Evolutionary conservation across 768 basidiomycete genomes (phyloP).

Genomic region (Kwoniella mangroviensis): DNA sequence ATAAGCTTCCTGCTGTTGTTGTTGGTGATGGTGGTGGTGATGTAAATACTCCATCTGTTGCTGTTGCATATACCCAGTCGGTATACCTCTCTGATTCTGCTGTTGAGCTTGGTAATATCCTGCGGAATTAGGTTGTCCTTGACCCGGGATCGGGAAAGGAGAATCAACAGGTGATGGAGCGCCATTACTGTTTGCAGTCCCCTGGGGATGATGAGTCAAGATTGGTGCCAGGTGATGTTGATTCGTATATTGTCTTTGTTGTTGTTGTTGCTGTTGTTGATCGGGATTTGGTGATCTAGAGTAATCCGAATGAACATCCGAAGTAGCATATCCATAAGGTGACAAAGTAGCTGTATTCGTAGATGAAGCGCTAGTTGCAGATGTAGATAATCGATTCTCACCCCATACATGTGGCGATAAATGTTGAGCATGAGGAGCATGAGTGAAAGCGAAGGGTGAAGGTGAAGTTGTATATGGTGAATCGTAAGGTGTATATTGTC

Average conservation of each 20-base stretch:
- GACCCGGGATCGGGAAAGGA: constrained; percentile 28
- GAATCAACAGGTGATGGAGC: constrained; percentile 29
- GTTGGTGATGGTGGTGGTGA: constrained; percentile 32
- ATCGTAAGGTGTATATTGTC: constrained; percentile 21
- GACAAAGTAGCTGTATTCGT: constrained; percentile 19
- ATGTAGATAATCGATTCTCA: constrained; percentile 14
- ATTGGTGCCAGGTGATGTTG: constrained; percentile 42
- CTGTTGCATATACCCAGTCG: constrained; percentile 34
- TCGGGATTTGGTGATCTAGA: constrained; percentile 40
- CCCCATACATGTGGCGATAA: constrained; percentile 21
- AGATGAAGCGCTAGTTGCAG: background rate
- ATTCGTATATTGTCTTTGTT: constrained; percentile 15
- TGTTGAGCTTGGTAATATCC: background rate
- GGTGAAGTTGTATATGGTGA: constrained; percentile 30
- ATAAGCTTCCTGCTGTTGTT: constrained; percentile 17
- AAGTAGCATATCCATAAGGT: constrained; percentile 30
- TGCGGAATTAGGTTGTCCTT: constrained; percentile 14
- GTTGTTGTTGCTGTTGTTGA: constrained; percentile 16
- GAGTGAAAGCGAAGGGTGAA: constrained; percentile 23
- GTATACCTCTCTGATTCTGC: constrained; percentile 11
- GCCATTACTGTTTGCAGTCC: constrained; percentile 7
- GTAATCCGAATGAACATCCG: constrained; percentile 34
- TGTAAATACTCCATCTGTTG: constrained; percentile 46
- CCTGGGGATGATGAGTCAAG: constrained; percentile 17
- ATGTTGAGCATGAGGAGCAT: constrained; percentile 12